These are phyloP conservation scores for Tetradesmus lagerheimii DNA, from an alignment of 139 green algal species.

Conservation along the genomic window DNA sequence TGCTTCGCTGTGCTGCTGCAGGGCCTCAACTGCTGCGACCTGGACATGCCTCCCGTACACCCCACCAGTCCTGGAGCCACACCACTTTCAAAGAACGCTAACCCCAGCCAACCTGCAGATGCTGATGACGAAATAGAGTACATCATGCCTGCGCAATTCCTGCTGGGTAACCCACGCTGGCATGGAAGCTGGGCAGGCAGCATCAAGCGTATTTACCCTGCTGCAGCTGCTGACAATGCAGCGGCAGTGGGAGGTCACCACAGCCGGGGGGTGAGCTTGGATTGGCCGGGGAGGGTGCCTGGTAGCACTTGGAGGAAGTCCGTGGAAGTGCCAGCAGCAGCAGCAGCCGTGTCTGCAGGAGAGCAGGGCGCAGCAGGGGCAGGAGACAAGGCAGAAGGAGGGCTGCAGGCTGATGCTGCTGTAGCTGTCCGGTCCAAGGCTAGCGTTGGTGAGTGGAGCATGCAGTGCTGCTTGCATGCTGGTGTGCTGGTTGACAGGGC, in stretches of 20 bases:
- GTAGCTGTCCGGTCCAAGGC: neutral
- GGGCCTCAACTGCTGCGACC: neutral
- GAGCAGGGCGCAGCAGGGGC: neutral
- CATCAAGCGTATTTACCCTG: neutral
- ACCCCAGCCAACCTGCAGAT: neutral
- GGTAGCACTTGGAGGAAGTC: neutral
- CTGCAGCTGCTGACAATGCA: neutral
- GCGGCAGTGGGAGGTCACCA: neutral
- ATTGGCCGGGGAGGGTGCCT: neutral
- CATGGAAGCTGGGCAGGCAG: neutral
- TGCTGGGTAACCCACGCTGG: neutral
- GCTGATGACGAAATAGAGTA: neutral
- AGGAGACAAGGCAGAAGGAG: neutral
- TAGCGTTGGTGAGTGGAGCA: neutral
- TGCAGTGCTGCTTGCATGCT: too few species aligned
- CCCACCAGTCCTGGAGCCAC: neutral
- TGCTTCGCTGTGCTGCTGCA: neutral
- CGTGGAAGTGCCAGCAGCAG: neutral
- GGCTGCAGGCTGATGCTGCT: neutral
- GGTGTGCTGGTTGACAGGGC: too few species aligned
- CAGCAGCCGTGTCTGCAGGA: neutral
- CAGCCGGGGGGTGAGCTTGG: neutral
- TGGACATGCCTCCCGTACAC: neutral
- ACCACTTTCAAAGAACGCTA: neutral
- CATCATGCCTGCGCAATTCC: neutral